phyloP scores from a whole-genome alignment of 306 rosid species.

The Ceratonia siliqua region DNA sequence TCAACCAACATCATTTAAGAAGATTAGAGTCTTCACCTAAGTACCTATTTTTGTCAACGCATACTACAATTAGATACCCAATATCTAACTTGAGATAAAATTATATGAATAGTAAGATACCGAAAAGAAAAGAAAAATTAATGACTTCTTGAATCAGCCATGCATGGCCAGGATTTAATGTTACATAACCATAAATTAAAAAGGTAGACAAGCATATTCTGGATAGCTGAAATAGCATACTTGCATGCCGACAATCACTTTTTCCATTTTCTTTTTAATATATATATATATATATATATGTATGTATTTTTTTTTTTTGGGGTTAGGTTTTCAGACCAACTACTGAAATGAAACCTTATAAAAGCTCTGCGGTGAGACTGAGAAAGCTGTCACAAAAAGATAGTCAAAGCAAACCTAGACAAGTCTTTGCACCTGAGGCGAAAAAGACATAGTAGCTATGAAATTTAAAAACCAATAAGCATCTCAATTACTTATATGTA shows the following conservation, averaged over 20 bases:
- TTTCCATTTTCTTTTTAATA: too few relatives aligned
- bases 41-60: neutral
- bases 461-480: neutral
- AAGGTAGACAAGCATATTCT: too few relatives aligned
- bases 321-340: neutral
- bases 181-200: neutral
- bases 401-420: neutral
- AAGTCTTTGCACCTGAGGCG: neutral
- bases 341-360: neutral
- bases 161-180: neutral
- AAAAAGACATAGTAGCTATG: neutral
- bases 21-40: constrained; percentile 4
- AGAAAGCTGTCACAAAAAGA: neutral
- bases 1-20: neutral
- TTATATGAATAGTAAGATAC: neutral
- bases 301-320: too few relatives aligned
- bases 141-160: neutral
- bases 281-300: too few relatives aligned
- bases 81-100: neutral
- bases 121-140: neutral
- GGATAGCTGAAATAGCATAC: too few relatives aligned
- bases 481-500: neutral
- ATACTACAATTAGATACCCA: constrained; percentile 4
- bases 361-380: neutral
- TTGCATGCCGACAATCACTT: too few relatives aligned